Conservation (phyloP, 768 basidiomycete species). For the Rhizopogon vesiculosus region DNA sequence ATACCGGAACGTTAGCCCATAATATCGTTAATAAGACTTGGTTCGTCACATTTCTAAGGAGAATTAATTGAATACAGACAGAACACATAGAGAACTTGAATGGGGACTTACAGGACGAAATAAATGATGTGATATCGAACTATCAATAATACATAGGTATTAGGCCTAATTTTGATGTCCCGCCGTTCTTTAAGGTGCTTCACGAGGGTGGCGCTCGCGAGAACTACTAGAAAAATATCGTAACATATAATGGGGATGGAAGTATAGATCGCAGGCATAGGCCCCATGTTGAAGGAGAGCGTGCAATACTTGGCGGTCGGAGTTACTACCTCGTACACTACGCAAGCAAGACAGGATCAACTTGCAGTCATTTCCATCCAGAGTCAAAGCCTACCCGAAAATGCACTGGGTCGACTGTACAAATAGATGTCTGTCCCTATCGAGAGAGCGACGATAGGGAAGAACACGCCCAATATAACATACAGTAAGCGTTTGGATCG, state of each 20-base stretch:
- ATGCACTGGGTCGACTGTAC: background rate
- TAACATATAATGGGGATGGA: background rate
- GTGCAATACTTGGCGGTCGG: background rate
- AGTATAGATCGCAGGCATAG: background rate
- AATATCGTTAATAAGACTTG: background rate
- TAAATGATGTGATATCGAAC: background rate
- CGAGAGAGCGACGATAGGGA: background rate
- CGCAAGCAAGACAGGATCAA: background rate
- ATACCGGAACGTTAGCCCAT: background rate
- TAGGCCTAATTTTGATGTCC: background rate
- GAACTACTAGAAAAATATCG: background rate
- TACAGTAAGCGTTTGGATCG: background rate
- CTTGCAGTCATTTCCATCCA: background rate
- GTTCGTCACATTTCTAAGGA: background rate
- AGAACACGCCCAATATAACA: background rate
- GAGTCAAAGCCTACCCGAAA: background rate
- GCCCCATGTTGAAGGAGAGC: background rate
- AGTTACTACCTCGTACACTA: background rate
- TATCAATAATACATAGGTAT: background rate
- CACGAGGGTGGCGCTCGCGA: background rate
- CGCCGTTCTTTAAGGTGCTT: background rate
- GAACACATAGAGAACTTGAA: background rate
- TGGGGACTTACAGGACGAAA: background rate
- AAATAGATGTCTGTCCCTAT: background rate
- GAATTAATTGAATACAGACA: background rate